These are phyloP conservation scores for Danielia oregonensis DNA, from an alignment of 805 yeast species.

Conservation along the genomic window DNA sequence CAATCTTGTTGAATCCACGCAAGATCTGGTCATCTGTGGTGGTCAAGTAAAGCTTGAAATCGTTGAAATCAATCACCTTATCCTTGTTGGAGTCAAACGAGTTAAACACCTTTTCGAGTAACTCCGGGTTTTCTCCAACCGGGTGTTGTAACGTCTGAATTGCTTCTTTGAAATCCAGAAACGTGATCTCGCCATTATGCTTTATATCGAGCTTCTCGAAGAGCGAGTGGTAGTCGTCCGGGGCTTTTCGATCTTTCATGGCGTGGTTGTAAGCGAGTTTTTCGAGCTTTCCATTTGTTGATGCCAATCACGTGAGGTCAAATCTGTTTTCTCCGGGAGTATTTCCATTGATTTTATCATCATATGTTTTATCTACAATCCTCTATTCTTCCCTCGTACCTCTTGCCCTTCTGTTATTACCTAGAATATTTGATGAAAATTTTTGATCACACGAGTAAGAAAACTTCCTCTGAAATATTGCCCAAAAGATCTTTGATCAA, in stretches of 20 bases:
- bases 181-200: conserved; percentile 46
- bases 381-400: no score
- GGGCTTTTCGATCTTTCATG: conserved; percentile 5
- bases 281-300: conserved; percentile 3
- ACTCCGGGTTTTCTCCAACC: conserved; percentile 53
- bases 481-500: conserved; percentile 61
- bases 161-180: conserved; percentile 46
- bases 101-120: conserved; percentile 53
- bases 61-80: conserved; percentile 54
- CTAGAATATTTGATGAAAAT: no score
- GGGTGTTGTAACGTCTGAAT: conserved; percentile 56
- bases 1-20: conserved; percentile 64
- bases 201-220: conserved; percentile 36
- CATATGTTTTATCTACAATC: no score
- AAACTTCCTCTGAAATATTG: conserved; percentile 57
- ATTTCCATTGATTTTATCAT: no score
- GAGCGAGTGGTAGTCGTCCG: conserved; percentile 29
- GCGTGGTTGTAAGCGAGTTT: conserved; percentile 1
- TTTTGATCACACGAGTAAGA: conserved; percentile 44
- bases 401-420: no score
- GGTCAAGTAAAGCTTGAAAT: conserved; percentile 60
- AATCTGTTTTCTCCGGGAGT: no score
- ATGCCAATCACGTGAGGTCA: not conserved
- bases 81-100: conserved; percentile 60
- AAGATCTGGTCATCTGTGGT: conserved; percentile 70